Percentiles rank a stretch among this genome's conserved stretches.
Conservation (phyloP, 2,329 filamentous ascomycete genomes). For the Coleophoma cylindrospora region DNA sequence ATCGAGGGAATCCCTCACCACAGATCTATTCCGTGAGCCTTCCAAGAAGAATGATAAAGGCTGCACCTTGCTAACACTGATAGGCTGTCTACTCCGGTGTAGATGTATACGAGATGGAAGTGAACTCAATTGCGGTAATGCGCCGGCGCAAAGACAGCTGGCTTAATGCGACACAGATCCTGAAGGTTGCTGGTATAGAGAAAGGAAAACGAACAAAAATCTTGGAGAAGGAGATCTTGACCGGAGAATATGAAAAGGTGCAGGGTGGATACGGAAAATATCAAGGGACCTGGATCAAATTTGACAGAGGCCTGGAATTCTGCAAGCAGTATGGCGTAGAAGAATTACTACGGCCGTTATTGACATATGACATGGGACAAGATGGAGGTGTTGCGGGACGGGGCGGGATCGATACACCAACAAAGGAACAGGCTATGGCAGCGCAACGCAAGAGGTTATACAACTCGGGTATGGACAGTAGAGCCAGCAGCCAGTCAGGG, state of each 20-base stretch:
- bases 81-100: constrained; percentile 91
- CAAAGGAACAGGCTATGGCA: constrained; percentile 98
- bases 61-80: not conserved
- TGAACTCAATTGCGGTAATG: constrained; percentile 92
- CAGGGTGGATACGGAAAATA: constrained; percentile 99
- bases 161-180: constrained; percentile 96
- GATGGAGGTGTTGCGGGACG: constrained; percentile 68
- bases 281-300: constrained; percentile 97
- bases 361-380: constrained; percentile 77
- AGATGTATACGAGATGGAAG: constrained; percentile 97
- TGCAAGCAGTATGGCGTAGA: constrained; percentile 78
- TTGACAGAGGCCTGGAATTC: constrained; percentile 85
- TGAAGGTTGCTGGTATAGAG: constrained; percentile 95
- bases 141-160: constrained; percentile 90
- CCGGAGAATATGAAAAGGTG: constrained; percentile 95
- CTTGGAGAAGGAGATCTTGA: constrained; percentile 94
- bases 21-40: constrained; percentile 57
- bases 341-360: constrained; percentile 66
- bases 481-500: constrained; percentile 63
- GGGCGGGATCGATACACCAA: constrained; percentile 84
- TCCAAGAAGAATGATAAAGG: not conserved
- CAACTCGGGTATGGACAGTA: constrained; percentile 65
- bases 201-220: constrained; percentile 98
- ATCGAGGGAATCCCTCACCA: constrained; percentile 29
- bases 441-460: constrained; percentile 91